These are phyloP conservation scores for Colletotrichum melonis DNA, from an alignment of 2,329 filamentous ascomycete genomes.

Conservation along the genomic window DNA sequence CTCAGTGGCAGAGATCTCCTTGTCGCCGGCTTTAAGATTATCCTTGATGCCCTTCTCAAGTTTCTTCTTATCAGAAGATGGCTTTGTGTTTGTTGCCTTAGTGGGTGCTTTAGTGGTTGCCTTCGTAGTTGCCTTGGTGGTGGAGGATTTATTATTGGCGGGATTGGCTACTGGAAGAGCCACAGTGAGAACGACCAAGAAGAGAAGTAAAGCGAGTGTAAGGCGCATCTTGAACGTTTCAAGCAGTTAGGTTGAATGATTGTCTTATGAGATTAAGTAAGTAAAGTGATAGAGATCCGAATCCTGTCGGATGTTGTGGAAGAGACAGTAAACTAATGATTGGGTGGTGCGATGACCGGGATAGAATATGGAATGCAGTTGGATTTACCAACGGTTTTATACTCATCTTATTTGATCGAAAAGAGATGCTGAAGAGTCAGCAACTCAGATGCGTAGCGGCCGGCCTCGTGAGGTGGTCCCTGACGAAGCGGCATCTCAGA, in stretches of 20 bases:
- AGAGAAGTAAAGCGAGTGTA: slow-evolving; percentile 9
- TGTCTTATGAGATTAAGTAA: not conserved
- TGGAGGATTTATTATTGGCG: not conserved
- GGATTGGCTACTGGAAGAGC: slow-evolving; percentile 3
- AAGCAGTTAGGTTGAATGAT: not conserved
- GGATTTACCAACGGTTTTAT: not conserved
- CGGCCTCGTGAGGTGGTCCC: too few species aligned
- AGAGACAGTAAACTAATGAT: not conserved
- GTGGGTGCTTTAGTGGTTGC: not conserved
- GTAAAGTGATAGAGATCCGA: not conserved
- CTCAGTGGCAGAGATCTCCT: slow-evolving; percentile 16
- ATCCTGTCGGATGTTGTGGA: slow-evolving; percentile 6
- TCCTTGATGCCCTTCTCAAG: slow-evolving; percentile 26
- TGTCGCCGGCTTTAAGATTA: slow-evolving; percentile 22
- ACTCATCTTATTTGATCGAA: not conserved
- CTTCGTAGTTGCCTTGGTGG: not conserved
- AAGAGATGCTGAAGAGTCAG: too few species aligned
- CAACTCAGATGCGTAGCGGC: not conserved
- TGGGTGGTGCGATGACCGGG: not conserved
- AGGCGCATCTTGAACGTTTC: slow-evolving; percentile 19
- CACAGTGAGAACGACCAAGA: not conserved
- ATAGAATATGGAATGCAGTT: not conserved
- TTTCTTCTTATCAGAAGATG: slow-evolving; percentile 19
- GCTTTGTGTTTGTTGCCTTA: not conserved
- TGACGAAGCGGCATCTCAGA: not conserved